Conservation (phyloP, 176 grass and related monocot species). For the Bromus sterilis region DNA sequence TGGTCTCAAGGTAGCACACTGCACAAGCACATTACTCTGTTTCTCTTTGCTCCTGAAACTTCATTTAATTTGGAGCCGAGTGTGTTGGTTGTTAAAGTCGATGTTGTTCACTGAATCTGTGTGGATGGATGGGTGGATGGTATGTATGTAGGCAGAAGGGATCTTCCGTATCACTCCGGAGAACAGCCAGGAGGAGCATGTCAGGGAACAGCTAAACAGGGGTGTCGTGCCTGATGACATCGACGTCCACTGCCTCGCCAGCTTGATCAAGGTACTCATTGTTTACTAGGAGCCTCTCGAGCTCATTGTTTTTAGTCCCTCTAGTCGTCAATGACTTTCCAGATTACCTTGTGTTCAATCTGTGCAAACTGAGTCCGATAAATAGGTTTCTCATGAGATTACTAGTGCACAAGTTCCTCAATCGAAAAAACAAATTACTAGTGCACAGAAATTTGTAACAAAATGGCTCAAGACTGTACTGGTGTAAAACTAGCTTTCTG, state of each 20-base stretch:
- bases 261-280: conserved; percentile 75
- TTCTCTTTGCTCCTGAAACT: background rate
- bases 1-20: conserved; percentile 56
- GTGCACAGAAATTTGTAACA: background rate
- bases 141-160: conserved; percentile 64
- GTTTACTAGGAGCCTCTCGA: background rate
- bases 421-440: no score
- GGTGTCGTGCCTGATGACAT: conserved; percentile 79
- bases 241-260: conserved; percentile 84
- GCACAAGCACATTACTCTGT: background rate
- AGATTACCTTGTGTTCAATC: background rate
- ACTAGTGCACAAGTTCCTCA: background rate
- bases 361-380: background rate
- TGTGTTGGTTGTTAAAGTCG: background rate
- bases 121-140: background rate
- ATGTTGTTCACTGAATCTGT: background rate
- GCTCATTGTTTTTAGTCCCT: background rate
- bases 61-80: background rate
- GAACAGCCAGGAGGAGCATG: conserved; percentile 81
- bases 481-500: background rate
- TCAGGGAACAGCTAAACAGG: conserved; percentile 86
- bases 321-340: background rate
- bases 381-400: background rate
- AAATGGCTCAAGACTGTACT: background rate
- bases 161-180: conserved; percentile 39